Percentiles rank a stretch among this genome's conserved stretches.
Conservation (phyloP, 208 protist species). For the Phytomonas sp. region DNA sequence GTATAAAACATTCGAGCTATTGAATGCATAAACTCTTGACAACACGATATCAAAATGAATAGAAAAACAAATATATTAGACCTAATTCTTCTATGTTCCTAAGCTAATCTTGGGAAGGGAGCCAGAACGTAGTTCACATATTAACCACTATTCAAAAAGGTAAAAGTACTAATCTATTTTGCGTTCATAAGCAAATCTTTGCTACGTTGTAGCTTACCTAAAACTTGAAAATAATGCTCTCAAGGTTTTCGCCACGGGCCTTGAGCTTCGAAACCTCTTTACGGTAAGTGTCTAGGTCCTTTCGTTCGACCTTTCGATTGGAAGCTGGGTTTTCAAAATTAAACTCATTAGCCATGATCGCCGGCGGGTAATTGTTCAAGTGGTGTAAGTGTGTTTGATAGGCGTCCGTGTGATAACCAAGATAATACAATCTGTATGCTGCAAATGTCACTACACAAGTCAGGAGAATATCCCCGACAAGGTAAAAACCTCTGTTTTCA, state of each 20-base stretch:
- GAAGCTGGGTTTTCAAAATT: slow-evolving; percentile 55
- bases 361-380: slow-evolving; percentile 62
- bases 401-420: slow-evolving; percentile 43
- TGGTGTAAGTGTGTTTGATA: slow-evolving; percentile 75
- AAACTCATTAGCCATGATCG: slow-evolving; percentile 85
- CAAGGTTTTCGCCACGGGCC: slow-evolving; percentile 31
- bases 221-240: slow-evolving; percentile 81
- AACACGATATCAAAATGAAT: background rate
- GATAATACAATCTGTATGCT: slow-evolving; percentile 55
- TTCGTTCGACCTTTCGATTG: slow-evolving; percentile 59
- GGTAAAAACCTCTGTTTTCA: slow-evolving; percentile 64
- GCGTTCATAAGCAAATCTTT: background rate
- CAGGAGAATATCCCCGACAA: slow-evolving; percentile 67
- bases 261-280: slow-evolving; percentile 54
- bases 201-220: slow-evolving; percentile 17
- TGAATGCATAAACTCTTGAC: too few species aligned
- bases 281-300: slow-evolving; percentile 64
- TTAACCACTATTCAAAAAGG: background rate
- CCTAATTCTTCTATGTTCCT: background rate
- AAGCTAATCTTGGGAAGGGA: background rate
- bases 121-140: background rate
- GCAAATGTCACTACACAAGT: slow-evolving; percentile 49
- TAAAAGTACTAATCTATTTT: background rate
- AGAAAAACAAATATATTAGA: background rate
- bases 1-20: too few species aligned